Conservation (phyloP, 2,329 filamentous ascomycete species). For the Fusarium sp. region DNA sequence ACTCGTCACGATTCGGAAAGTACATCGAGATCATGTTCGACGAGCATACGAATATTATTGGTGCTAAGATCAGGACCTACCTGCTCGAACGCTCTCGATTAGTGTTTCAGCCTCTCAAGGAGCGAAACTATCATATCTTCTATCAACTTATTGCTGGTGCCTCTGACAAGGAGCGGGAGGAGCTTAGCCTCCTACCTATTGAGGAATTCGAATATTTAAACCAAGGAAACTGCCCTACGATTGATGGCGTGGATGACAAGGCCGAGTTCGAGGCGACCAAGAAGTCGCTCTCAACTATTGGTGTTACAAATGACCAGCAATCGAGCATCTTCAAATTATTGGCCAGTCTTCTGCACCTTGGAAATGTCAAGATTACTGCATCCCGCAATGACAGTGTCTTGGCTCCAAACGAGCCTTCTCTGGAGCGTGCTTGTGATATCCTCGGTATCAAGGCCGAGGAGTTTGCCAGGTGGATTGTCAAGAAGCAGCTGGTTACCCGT, state of each 20-base stretch:
- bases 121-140: slow-evolving; percentile 99
- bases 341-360: slow-evolving; percentile 91
- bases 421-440: slow-evolving; percentile 84
- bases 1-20: slow-evolving; percentile 98
- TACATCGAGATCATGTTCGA: slow-evolving; percentile 99
- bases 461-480: slow-evolving; percentile 98
- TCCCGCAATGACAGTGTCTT: slow-evolving; percentile 90
- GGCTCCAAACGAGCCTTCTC: slow-evolving; percentile 81
- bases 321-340: slow-evolving; percentile 89
- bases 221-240: slow-evolving; percentile 89
- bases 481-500: slow-evolving; percentile 96
- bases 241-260: slow-evolving; percentile 95
- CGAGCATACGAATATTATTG: slow-evolving; percentile 93
- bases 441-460: slow-evolving; percentile 87
- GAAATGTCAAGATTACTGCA: slow-evolving; percentile 95
- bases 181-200: slow-evolving; percentile 81
- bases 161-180: slow-evolving; percentile 83
- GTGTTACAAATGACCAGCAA: slow-evolving; percentile 81
- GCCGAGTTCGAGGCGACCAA: slow-evolving; percentile 92
- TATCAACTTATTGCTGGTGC: slow-evolving; percentile 96
- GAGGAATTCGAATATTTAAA: slow-evolving; percentile 97
- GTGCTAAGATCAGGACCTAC: slow-evolving; percentile 96
- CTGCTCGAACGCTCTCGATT: slow-evolving; percentile 93
- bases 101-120: slow-evolving; percentile 96
- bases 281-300: slow-evolving; percentile 88